Base-by-base conservation (phyloP, 495 filamentous ascomycete genomes). In the Trichodelitschia bisporula region DNA sequence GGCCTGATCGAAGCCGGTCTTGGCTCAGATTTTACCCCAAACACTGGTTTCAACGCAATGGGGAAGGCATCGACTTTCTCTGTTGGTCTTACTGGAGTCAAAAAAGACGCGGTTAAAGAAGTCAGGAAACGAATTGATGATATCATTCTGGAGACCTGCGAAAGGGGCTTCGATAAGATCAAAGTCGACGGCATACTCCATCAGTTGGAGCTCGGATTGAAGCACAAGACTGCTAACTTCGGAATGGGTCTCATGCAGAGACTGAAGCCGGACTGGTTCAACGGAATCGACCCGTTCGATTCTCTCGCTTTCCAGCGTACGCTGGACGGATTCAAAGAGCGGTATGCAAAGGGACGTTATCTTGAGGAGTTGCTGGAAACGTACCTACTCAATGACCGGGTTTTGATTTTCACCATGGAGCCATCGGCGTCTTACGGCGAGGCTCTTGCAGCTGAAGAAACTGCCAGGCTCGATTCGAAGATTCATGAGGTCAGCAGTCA, bases 121-220 rank as follows among this genome's bases (percentile, higher is more conserved):
- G 62, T 93, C 10, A 77, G 82, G 29, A n/a, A 6, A 43, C n/a
- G n/a, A n/a, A n/a, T n/a, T n/a, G n/a, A n/a, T n/a, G 55, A 66
- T 9, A 66, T 66, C 5, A 62, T 92, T 9, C 58, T 65, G 19
- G 62, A 66, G 12, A 72, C 76, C 16, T 59, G 90, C 34, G 53
- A 55, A 21, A 72, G 68, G 24, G 80, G 86, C 1, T 93, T 97
- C 44, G 79, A 82, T 23, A 60, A 68, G 37, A 65, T 68, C 37
- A 97, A 95, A 49, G 72, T 95, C 21, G 78, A 89, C 35, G 86
- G 86, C 12, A 72, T 86, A 41, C 61, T 95, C 23, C 86, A 97
- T 48, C 82, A 91, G 49, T 58, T 95, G 6, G 86, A 97, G 42
- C 59, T 97, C 19, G 59, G 66, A 6, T 54, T 95, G 15, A 89